Evolutionary conservation across 768 basidiomycete species (phyloP).

Genomic region (Clitopilus hobsonii): DNA sequence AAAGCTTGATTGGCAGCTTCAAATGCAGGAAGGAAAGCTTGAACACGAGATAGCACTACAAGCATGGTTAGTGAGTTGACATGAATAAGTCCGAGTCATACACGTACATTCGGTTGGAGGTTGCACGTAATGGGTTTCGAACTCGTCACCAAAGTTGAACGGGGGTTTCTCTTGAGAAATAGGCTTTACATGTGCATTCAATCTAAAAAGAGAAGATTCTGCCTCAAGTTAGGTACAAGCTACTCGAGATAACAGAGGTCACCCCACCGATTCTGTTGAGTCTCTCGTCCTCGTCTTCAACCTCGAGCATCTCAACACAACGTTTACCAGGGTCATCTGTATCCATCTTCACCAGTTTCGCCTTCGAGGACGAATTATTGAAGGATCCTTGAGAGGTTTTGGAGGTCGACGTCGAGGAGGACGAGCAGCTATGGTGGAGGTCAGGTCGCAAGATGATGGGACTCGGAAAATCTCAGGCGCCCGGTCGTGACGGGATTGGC

Average conservation of each 20-base stretch:
- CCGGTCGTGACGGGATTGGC: not conserved
- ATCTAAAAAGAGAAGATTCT: not conserved
- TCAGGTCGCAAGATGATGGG: not conserved
- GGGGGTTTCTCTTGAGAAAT: not conserved
- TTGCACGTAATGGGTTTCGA: not conserved
- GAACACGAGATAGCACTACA: slow-evolving; percentile 62
- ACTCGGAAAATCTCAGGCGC: not conserved
- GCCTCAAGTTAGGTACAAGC: not conserved
- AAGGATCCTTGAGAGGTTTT: not conserved
- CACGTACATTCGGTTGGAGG: not conserved
- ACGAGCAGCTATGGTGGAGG: not conserved
- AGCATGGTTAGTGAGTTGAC: not conserved
- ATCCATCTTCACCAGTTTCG: not conserved
- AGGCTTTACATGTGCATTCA: not conserved
- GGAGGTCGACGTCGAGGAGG: not conserved
- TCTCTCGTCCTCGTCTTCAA: slow-evolving; percentile 1
- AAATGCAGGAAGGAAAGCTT: slow-evolving; percentile 63
- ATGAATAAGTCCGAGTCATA: not conserved
- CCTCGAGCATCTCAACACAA: slow-evolving; percentile 1
- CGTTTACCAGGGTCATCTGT: not conserved
- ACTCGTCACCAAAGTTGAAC: not conserved
- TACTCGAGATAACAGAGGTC: not conserved
- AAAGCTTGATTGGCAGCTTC: slow-evolving; percentile 61
- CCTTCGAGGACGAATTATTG: not conserved
- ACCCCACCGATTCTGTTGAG: not conserved